Evolutionary conservation across 2,329 filamentous ascomycete genomes (phyloP).

Genomic region (Phialocephala sp.): DNA sequence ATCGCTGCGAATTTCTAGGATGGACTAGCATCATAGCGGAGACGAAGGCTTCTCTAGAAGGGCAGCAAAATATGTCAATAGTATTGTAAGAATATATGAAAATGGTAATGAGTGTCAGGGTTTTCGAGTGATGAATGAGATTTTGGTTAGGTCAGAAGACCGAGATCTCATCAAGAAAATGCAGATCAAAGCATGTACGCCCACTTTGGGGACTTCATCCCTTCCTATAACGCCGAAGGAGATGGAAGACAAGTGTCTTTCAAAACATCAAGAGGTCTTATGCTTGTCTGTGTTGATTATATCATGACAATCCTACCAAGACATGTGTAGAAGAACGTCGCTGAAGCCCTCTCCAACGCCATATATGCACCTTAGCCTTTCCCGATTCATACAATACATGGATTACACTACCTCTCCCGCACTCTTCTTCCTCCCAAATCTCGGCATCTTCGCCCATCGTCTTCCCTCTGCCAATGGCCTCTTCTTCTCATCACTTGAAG

Average conservation of each 20-base stretch:
- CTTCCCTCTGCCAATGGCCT: constrained; percentile 14
- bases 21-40: too few species aligned
- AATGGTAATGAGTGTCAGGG: too few species aligned
- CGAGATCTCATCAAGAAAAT: too few species aligned
- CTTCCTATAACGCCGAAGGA: background rate
- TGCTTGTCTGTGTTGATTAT: background rate
- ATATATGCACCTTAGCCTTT: background rate
- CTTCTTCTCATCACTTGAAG: constrained; percentile 28
- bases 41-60: too few species aligned
- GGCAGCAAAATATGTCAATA: too few species aligned
- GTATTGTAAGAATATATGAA: too few species aligned
- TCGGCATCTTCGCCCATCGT: constrained; percentile 23
- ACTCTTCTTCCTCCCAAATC: constrained; percentile 28
- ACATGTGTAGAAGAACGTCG: background rate
- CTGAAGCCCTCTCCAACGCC: background rate
- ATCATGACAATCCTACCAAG: background rate
- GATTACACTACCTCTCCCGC: constrained; percentile 28
- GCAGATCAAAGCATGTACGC: too few species aligned
- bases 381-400: background rate
- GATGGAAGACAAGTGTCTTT: too few species aligned
- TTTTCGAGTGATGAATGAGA: too few species aligned
- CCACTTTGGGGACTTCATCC: background rate
- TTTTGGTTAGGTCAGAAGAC: too few species aligned
- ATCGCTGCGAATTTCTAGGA: too few species aligned
- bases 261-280: background rate